Percentiles rank a stretch among this genome's conserved stretches.
Conservation (phyloP, 805 yeast species). For the Yarrowia sp. region DNA sequence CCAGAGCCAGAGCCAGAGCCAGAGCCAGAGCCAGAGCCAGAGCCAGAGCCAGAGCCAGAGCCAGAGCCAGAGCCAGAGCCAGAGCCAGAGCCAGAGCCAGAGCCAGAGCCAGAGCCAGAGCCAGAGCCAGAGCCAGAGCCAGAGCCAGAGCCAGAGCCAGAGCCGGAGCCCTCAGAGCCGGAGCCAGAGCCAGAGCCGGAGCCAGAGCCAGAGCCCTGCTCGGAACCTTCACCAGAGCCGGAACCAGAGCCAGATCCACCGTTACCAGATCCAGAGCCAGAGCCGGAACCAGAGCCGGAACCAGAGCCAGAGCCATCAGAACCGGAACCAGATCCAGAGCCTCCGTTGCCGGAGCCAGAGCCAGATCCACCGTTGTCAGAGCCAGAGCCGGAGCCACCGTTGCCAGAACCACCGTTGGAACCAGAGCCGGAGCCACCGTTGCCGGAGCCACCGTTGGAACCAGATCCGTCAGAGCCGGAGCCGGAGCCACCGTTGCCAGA, state of each 20-base stretch:
- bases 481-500: neutral
- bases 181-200: neutral
- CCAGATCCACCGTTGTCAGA: neutral
- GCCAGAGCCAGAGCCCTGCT: neutral
- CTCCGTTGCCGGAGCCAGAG: neutral
- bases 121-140: slow-evolving; percentile 1
- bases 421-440: neutral
- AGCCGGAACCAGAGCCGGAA: neutral
- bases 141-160: neutral
- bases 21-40: slow-evolving; percentile 1
- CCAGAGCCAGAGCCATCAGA: neutral
- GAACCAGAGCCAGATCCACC: neutral
- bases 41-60: neutral
- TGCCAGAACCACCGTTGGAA: neutral
- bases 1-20: slow-evolving; percentile 2
- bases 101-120: neutral
- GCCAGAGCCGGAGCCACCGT: neutral
- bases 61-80: neutral
- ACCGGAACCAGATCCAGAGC: neutral
- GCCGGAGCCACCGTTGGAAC: neutral
- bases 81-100: neutral
- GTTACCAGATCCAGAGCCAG: neutral
- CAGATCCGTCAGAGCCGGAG: neutral
- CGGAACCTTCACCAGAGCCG: neutral
- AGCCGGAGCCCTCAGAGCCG: neutral